These are phyloP conservation scores for Dinochytrium kinnereticum DNA, from an alignment of 371 early-diverging fungal species.

Conservation along the genomic window DNA sequence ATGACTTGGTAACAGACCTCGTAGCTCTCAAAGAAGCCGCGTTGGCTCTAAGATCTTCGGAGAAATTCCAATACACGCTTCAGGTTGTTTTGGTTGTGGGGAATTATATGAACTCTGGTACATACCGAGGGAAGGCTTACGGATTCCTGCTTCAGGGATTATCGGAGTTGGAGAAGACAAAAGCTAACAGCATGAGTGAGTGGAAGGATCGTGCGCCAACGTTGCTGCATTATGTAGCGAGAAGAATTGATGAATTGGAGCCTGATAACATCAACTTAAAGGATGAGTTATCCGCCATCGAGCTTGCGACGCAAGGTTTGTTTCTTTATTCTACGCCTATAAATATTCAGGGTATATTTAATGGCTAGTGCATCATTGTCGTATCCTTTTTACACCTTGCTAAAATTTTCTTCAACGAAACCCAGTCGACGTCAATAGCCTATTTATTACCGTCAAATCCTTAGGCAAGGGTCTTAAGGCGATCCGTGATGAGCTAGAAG, in stretches of 20 bases:
- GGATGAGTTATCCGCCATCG: conserved; percentile 72
- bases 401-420: neutral
- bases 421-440: conserved; percentile 65
- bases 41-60: conserved; percentile 52
- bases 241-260: conserved; percentile 65
- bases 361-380: no score
- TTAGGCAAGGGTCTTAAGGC: conserved; percentile 61
- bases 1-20: conserved; percentile 63
- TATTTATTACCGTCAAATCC: conserved; percentile 66
- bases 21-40: conserved; percentile 52
- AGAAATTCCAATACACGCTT: conserved; percentile 61
- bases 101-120: conserved; percentile 78
- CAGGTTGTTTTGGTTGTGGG: conserved; percentile 78
- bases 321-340: conserved; percentile 21
- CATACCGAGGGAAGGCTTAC: conserved; percentile 81
- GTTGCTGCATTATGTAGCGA: conserved; percentile 76
- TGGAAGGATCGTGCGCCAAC: conserved; percentile 56
- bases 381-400: neutral
- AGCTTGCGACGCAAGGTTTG: conserved; percentile 65
- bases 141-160: conserved; percentile 79
- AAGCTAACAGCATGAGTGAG: conserved; percentile 56
- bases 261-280: conserved; percentile 61
- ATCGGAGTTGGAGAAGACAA: conserved; percentile 71
- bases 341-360: no score
- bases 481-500: conserved; percentile 63